Evolutionary conservation across 2,329 filamentous ascomycete genomes (phyloP).

Genomic region (Pyrenochaeta sp.): DNA sequence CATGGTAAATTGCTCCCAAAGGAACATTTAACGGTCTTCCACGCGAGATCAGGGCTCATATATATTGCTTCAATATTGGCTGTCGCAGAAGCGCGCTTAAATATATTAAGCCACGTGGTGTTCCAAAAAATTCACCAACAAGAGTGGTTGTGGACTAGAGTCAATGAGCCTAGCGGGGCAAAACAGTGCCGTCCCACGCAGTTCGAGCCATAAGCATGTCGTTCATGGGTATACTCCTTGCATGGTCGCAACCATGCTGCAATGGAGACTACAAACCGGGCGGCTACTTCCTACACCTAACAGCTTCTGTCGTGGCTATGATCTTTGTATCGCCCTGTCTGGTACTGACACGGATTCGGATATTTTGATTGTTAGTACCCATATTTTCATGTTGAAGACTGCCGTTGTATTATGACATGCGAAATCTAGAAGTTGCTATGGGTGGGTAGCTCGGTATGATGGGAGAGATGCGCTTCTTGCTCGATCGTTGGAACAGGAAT

Average conservation of each 20-base stretch:
- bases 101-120: conserved; percentile 4
- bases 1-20: neutral
- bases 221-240: neutral
- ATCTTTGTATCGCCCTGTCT: too few species aligned
- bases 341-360: too few species aligned
- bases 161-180: neutral
- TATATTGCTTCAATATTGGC: conserved; percentile 2
- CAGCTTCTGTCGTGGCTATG: neutral
- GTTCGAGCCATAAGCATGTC: neutral
- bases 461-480: too few species aligned
- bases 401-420: too few species aligned
- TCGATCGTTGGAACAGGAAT: too few species aligned
- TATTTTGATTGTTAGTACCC: too few species aligned
- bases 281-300: neutral
- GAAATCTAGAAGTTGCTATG: too few species aligned
- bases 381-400: too few species aligned
- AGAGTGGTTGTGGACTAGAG: neutral
- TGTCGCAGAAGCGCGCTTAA: conserved; percentile 9
- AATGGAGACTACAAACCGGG: neutral
- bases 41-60: neutral
- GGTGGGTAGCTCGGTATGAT: too few species aligned
- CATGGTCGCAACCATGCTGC: neutral
- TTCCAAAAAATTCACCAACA: neutral
- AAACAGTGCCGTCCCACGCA: neutral
- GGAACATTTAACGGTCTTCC: neutral